Evolutionary conservation across 2,329 filamentous ascomycete species (phyloP).

Genomic region (Colletotrichum tanaceti): DNA sequence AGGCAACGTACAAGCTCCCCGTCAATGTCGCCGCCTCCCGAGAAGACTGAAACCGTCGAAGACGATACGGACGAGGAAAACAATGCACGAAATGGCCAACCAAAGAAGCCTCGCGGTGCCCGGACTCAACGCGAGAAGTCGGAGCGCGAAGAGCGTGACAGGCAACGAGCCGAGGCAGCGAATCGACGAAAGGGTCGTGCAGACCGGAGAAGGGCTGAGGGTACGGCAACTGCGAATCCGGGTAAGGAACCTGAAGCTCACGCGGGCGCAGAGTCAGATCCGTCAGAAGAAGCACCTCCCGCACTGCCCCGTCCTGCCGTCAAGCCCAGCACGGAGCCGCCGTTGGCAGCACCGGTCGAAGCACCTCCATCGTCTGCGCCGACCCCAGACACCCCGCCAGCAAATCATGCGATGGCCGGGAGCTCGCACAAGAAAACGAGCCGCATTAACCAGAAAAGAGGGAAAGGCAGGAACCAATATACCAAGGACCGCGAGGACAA

Average conservation of each 20-base stretch:
- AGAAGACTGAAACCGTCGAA: conserved; percentile 60
- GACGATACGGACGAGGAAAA: conserved; percentile 80
- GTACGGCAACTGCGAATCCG: conserved; percentile 59
- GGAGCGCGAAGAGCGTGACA: conserved; percentile 80
- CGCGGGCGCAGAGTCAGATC: conserved; percentile 72
- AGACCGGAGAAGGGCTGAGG: conserved; percentile 83
- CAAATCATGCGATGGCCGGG: conserved; percentile 52
- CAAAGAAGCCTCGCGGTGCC: conserved; percentile 71
- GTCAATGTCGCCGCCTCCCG: conserved; percentile 70
- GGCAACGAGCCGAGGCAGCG: conserved; percentile 77
- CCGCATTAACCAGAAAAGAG: conserved; percentile 73
- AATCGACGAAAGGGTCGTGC: conserved; percentile 85
- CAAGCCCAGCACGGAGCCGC: conserved; percentile 46
- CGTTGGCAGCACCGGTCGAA: conserved; percentile 46
- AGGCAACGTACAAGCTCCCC: conserved; percentile 85
- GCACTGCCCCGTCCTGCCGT: conserved; percentile 52
- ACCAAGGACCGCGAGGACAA: conserved; percentile 78
- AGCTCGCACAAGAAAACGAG: conserved; percentile 70
- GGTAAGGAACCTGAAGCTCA: conserved; percentile 51
- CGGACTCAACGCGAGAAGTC: conserved; percentile 72
- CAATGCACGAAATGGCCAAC: conserved; percentile 59
- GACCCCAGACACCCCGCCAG: conserved; percentile 60
- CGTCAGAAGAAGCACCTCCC: conserved; percentile 73
- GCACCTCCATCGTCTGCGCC: conserved; percentile 50
- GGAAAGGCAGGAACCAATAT: conserved; percentile 83